These are phyloP conservation scores for Ogataea zsoltii DNA, from an alignment of 805 yeast species.

Conservation along the genomic window DNA sequence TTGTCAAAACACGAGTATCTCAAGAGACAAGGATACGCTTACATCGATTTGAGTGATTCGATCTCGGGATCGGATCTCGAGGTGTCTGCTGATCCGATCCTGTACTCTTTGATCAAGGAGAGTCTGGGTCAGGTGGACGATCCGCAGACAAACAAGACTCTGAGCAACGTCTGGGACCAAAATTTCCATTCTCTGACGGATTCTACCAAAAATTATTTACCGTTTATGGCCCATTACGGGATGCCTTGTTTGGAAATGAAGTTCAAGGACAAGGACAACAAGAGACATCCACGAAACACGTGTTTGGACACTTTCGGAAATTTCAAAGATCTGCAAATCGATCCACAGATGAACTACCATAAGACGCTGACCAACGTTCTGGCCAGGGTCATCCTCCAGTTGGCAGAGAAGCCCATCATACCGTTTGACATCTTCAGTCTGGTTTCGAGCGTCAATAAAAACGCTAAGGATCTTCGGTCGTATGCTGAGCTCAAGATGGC, in stretches of 20 bases:
- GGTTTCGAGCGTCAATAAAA: conserved; percentile 44
- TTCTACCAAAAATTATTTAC: conserved; percentile 63
- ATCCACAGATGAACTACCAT: conserved; percentile 58
- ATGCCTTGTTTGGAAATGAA: conserved; percentile 68
- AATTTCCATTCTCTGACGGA: conserved; percentile 17
- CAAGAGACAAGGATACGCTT: conserved; percentile 61
- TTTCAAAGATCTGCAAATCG: conserved; percentile 49
- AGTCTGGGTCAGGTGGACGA: conserved; percentile 36
- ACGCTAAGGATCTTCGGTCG: conserved; percentile 47
- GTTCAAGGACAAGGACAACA: conserved; percentile 34
- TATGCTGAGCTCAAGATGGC: conserved; percentile 31
- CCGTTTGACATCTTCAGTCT: conserved; percentile 62
- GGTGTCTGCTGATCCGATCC: conserved; percentile 57
- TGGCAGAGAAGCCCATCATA: conserved; percentile 75
- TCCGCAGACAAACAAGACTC: conserved; percentile 26
- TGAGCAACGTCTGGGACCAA: conserved; percentile 25
- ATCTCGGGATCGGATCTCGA: conserved; percentile 53
- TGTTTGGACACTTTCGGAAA: conserved; percentile 66
- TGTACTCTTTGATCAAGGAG: conserved; percentile 48
- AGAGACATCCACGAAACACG: conserved; percentile 48
- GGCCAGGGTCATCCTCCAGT: conserved; percentile 51
- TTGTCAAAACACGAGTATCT: conserved; percentile 56
- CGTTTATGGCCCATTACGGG: conserved; percentile 64
- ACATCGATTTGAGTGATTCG: conserved; percentile 72
- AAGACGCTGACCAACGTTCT: conserved; percentile 55